Evolutionary conservation across 257 asterid species (phyloP), one percentile per base, ranked within the genome.

Genomic region (Handroanthus guayacan): DNA sequence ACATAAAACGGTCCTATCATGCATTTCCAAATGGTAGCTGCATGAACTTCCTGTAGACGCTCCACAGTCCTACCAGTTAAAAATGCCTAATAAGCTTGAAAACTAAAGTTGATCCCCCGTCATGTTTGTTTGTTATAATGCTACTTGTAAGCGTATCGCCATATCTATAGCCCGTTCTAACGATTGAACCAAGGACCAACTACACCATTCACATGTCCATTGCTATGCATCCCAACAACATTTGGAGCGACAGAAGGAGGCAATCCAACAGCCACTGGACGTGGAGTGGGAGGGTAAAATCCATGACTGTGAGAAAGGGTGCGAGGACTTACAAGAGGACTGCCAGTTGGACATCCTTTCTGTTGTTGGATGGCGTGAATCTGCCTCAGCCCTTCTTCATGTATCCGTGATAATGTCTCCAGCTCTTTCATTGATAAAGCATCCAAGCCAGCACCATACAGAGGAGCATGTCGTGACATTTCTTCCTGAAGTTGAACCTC

Each of bases 351-450:
- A 82, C 87, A 88, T 78, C 84, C 95, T 82, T 91, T 90, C 34
- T 81, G 89, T 57, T 88, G 96, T 82, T 92, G 97, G 74, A 92
- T 82, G 25, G 93, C 81, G 37, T 82, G 99, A 76, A 92, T 92
- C 80, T 91, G 97, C 87, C 98, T 85, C 50, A 95, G 87, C 78
- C 99, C 99, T 68, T 95, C 99, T 86, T 95, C 98, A 17, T 95
- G 99, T 25, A 95, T 95, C 41, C 88, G 87, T 6, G 97, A 83
- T 74, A 95, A 66, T 1, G 99, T 95, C 38, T 95, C 99, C 84
- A 95, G 86, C 90, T 95, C 99, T 74, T 85, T 90, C 91, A 87
- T 81, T 16, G 98, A 88, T 57, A 95, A 79, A 63, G 91, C 89
- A 72, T 95, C 99, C 81, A 95, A 78, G 13, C 98, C 98, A 47